Conservation (phyloP, 164 flowering plant species). For the Stephania yunnanensis region DNA sequence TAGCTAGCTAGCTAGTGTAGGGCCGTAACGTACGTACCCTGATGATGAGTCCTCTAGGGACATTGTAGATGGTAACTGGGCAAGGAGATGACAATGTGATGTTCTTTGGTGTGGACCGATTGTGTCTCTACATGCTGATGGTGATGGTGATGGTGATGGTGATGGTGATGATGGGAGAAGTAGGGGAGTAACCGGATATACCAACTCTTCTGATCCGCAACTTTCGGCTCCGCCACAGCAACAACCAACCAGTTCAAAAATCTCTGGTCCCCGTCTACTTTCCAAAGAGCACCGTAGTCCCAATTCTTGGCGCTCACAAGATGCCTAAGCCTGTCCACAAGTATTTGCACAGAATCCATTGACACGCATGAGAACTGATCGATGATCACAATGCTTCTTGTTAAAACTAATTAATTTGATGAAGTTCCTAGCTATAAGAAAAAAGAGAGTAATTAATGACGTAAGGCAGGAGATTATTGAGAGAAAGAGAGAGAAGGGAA, state of each 20-base stretch:
- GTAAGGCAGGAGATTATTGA: background rate
- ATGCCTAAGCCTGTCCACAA: conserved; percentile 59
- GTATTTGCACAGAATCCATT: conserved; percentile 28
- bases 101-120: conserved; percentile 55
- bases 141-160: no score
- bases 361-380: conserved; percentile 4
- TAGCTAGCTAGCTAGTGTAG: background rate
- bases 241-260: conserved; percentile 66
- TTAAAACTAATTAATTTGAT: no score
- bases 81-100: conserved; percentile 57
- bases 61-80: conserved; percentile 57
- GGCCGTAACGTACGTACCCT: conserved; percentile 32
- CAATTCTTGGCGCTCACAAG: conserved; percentile 54
- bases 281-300: conserved; percentile 85
- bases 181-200: conserved; percentile 38
- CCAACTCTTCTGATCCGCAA: conserved; percentile 35
- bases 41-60: conserved; percentile 37
- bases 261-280: conserved; percentile 70
- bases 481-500: background rate
- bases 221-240: conserved; percentile 63
- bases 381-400: background rate
- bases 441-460: background rate
- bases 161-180: conserved; percentile 8
- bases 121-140: conserved; percentile 51
- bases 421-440: background rate